Evolutionary conservation across 768 basidiomycete genomes (phyloP).

Genomic region (Omphalotus guepiniiformis): DNA sequence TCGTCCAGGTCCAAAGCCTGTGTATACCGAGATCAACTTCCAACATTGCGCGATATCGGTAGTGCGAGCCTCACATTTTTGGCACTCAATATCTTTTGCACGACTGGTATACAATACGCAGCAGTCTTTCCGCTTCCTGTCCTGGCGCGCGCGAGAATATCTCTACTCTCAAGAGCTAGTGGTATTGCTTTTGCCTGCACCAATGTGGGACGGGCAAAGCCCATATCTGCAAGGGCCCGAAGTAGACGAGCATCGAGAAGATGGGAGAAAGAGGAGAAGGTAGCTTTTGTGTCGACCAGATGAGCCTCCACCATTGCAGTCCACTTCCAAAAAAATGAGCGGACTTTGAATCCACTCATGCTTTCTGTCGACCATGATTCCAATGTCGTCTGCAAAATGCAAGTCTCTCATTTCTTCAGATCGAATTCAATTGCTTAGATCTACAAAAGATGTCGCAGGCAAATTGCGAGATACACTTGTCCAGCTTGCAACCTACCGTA

Average conservation of each 20-base stretch:
- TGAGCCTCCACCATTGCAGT: slow-evolving; percentile 39
- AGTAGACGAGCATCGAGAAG: slow-evolving; percentile 83
- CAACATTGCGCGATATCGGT: background rate
- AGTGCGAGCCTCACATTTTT: slow-evolving; percentile 60
- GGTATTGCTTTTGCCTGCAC: slow-evolving; percentile 93
- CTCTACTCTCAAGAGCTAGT: slow-evolving; percentile 80
- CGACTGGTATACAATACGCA: slow-evolving; percentile 88
- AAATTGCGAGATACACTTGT: slow-evolving; percentile 78
- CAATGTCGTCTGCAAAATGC: slow-evolving; percentile 43
- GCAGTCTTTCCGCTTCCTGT: slow-evolving; percentile 98
- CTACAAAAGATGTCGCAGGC: slow-evolving; percentile 59
- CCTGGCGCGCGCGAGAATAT: slow-evolving; percentile 90
- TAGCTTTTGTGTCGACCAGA: slow-evolving; percentile 43
- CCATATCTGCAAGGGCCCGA: slow-evolving; percentile 83
- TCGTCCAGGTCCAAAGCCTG: slow-evolving; percentile 38
- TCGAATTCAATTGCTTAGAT: background rate
- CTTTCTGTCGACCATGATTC: background rate
- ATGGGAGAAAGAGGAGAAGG: slow-evolving; percentile 64
- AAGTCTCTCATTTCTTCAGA: slow-evolving; percentile 15
- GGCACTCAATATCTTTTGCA: slow-evolving; percentile 80
- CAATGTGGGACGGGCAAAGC: slow-evolving; percentile 87
- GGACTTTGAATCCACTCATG: background rate
- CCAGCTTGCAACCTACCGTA: slow-evolving; percentile 78
- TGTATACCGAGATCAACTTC: background rate
- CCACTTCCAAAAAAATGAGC: background rate